Evolutionary conservation across 768 basidiomycete genomes (phyloP).

Genomic region (Pisolithus albus): DNA sequence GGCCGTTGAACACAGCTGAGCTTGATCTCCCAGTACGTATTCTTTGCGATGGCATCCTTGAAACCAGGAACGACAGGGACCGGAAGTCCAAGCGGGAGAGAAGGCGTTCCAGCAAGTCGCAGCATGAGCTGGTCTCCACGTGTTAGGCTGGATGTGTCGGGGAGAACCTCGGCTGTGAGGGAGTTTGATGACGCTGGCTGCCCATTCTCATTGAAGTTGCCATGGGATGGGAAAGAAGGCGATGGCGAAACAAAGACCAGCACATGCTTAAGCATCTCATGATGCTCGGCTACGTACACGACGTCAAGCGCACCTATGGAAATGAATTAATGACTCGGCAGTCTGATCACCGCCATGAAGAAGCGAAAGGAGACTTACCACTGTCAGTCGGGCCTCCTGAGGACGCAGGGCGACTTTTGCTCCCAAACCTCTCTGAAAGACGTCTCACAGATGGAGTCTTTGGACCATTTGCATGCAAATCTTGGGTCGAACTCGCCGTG

Average conservation of each 20-base stretch:
- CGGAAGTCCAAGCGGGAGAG: conserved; percentile 51
- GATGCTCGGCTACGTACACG: conserved; percentile 66
- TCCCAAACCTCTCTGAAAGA: conserved; percentile 20
- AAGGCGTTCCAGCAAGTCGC: conserved; percentile 50
- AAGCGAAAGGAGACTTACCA: conserved; percentile 11
- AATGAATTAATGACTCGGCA: neutral
- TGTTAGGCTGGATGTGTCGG: conserved; percentile 34
- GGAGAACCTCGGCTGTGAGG: conserved; percentile 55
- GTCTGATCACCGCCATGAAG: neutral
- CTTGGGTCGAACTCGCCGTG: conserved; percentile 5
- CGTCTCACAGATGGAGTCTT: conserved; percentile 13
- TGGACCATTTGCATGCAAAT: conserved; percentile 2
- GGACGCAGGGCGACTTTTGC: conserved; percentile 16
- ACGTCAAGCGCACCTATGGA: conserved; percentile 32
- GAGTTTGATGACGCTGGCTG: conserved; percentile 26
- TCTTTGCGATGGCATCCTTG: conserved; percentile 48
- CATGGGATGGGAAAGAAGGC: neutral
- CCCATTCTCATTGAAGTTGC: neutral
- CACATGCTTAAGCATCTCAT: conserved; percentile 78
- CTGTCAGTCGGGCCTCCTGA: conserved; percentile 5
- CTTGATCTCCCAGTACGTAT: conserved; percentile 69
- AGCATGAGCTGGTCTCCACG: conserved; percentile 55
- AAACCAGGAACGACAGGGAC: conserved; percentile 53
- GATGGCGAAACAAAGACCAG: conserved; percentile 56
- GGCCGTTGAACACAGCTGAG: conserved; percentile 33